Base-by-base conservation (phyloP, 1,139 yeast genomes). In the Magnusiomyces ingens region DNA sequence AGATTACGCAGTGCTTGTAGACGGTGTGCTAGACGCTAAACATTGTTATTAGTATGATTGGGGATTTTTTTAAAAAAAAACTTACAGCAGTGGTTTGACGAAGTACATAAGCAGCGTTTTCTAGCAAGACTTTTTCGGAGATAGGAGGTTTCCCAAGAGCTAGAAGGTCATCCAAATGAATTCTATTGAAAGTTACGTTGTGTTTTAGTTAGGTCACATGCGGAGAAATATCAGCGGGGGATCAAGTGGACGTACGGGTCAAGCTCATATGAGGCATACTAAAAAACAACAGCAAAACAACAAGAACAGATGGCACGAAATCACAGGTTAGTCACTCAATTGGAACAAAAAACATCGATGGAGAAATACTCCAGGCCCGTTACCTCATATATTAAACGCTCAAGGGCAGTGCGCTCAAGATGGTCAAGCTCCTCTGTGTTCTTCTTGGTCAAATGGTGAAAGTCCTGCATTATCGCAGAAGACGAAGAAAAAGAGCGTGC, bases 1-100 rank as follows among this genome's bases (percentile, higher is more conserved):
- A 91, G 72, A 49, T 77, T 75, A 57, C 94, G 76, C 60, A 91
- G 80, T 47, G 85, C 85, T 44, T 77, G 76, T 18, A 90, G 68
- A 57, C 96, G 70, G 52, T 81, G 75, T 2, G 85, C 82, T n/a
- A 72, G 62, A 32, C 75, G 60, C 54, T 60, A 47, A 3, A 52
- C 4, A n/a, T 44, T 53, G 26, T 22, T 41, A 10, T 53, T 45
- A 37, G 41, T 11, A 37, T 37, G 5, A 37, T 4, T 37, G 41
- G 41, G 41, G 15, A 37, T 17, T 5, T 18, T 43, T n/a, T 44
- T 44, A 29, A 15, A 44, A 29, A 19, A 10, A 22, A 6, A 57
- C 75, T 70, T 55, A 75, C 68, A 4, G 76, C 74, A 8, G 78
- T 63, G 49, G 80, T 62, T 48, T 74, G 74, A 35, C 72, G 70